Evolutionary conservation across 345 rosid genomes (phyloP).

Genomic region (Moringa oleifera): DNA sequence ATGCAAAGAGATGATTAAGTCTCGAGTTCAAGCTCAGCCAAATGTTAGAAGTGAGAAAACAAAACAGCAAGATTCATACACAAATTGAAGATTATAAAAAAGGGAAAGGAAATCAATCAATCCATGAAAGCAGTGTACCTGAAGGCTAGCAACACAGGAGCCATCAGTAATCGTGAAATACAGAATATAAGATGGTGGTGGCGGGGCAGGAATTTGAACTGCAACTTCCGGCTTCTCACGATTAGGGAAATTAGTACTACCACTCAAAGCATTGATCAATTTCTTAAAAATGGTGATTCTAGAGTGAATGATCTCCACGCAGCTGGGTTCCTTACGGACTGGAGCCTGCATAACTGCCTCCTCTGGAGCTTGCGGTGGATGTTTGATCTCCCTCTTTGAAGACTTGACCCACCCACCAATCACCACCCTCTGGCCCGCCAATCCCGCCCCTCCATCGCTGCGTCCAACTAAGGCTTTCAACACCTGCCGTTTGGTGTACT

Average conservation of each 20-base stretch:
- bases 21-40: neutral
- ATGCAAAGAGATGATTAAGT: neutral
- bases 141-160: conserved; percentile 55
- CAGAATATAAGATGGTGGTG: conserved; percentile 22
- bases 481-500: conserved; percentile 60
- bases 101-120: neutral
- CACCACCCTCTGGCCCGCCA: conserved; percentile 45
- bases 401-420: conserved; percentile 96
- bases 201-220: conserved; percentile 21
- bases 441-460: conserved; percentile 38
- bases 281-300: conserved; percentile 58
- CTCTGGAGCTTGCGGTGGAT: conserved; percentile 24
- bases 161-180: conserved; percentile 67
- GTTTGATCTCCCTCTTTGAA: conserved; percentile 50
- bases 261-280: conserved; percentile 49
- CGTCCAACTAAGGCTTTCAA: conserved; percentile 44
- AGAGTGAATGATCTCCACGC: conserved; percentile 64
- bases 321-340: conserved; percentile 31
- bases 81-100: too few species aligned
- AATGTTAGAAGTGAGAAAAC: too few species aligned
- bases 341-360: conserved; percentile 14
- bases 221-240: conserved; percentile 38
- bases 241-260: conserved; percentile 25
- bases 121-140: conserved; percentile 30
- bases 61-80: neutral